Percentiles rank a stretch among this genome's conserved stretches.
These are phyloP conservation scores for Trichoderma virens DNA, from an alignment of 495 filamentous ascomycete species.

Conservation along the genomic window DNA sequence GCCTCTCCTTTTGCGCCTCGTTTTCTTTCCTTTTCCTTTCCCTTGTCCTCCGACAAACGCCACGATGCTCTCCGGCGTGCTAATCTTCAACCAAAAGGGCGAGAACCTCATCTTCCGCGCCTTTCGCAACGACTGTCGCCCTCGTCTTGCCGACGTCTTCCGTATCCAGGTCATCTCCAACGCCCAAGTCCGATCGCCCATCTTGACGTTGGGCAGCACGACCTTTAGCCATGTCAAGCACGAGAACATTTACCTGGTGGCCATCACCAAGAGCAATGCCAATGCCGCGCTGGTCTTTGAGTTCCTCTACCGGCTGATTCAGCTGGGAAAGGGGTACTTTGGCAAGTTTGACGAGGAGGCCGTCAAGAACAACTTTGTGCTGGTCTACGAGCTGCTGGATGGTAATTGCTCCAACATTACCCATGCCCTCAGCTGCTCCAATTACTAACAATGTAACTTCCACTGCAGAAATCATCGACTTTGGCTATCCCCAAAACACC, in stretches of 20 bases:
- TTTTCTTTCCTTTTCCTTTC: background rate
- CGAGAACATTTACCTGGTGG: slow-evolving; percentile 98
- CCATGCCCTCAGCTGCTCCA: background rate
- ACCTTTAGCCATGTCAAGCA: slow-evolving; percentile 99
- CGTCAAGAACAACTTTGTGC: slow-evolving; percentile 99
- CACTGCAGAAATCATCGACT: slow-evolving; percentile 85
- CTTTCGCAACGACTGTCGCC: slow-evolving; percentile 95
- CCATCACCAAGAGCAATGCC: slow-evolving; percentile 98
- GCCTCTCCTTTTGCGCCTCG: background rate
- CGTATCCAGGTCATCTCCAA: slow-evolving; percentile 99
- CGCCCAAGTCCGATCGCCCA: slow-evolving; percentile 92
- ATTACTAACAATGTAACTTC: background rate
- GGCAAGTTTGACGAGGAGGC: slow-evolving; percentile 99
- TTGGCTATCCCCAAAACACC: slow-evolving; percentile 98
- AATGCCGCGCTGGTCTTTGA: slow-evolving; percentile 98
- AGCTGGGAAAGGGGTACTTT: slow-evolving; percentile 92
- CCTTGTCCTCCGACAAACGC: background rate
- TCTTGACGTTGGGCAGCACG: slow-evolving; percentile 93
- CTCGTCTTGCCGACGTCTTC: slow-evolving; percentile 95
- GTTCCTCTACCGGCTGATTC: slow-evolving; percentile 88
- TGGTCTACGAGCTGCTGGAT: slow-evolving; percentile 96
- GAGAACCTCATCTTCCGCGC: slow-evolving; percentile 99
- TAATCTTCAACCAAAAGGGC: slow-evolving; percentile 99
- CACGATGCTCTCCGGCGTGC: slow-evolving; percentile 89
- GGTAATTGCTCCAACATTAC: slow-evolving; percentile 38